Base-by-base conservation (phyloP, 345 rosid genomes). In the Moringa oleifera region DNA sequence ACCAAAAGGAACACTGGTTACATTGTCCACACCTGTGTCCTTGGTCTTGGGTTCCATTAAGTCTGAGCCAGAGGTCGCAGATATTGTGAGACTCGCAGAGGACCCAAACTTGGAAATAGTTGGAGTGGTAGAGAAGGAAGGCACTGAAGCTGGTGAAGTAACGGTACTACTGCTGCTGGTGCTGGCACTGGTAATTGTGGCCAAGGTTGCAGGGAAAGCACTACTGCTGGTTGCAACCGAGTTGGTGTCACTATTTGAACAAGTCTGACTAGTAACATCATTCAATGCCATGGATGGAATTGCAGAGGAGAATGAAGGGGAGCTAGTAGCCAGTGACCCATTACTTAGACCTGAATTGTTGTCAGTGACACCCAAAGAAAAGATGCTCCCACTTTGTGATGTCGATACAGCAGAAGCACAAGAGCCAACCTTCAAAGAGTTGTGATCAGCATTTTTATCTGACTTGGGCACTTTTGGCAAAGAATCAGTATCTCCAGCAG, bases 61-160 rank as follows among this genome's bases (percentile, higher is more conserved):
- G 70, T 68, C 71, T 60, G 41, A 57, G 20, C 45, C 66, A 64
- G 68, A 66, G 61, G 59, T 54, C 52, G 67, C 66, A 63, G 85
- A 24, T 12, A 53, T 64, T 20, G 74, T 55, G 81, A 33, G 69
- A n/a, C 20, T 69, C 23, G 60, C 57, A 64, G 85, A n/a, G 37
- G 82, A 72, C 24, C 78, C 83, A 57, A 82, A 69, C 33, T 77
- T 78, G 67, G 77, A 80, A 72, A 69, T 3, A 58, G 84, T 63
- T 49, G 72, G 18, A 58, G 79, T 71, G n/a, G 76, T 60, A 58
- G 73, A 69, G 53, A 50, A 12, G 50, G 79, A 69, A 54, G 81
- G 74, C 55, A 72, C 73, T 23, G 79, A 31, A 64, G 74, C 64
- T 68, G 77, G 62, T 50, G 59, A 37, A 36, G 76, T 52, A 41